phyloP scores from a whole-genome alignment of 75 land plant species.

The Chamaecyparis obtusa region DNA sequence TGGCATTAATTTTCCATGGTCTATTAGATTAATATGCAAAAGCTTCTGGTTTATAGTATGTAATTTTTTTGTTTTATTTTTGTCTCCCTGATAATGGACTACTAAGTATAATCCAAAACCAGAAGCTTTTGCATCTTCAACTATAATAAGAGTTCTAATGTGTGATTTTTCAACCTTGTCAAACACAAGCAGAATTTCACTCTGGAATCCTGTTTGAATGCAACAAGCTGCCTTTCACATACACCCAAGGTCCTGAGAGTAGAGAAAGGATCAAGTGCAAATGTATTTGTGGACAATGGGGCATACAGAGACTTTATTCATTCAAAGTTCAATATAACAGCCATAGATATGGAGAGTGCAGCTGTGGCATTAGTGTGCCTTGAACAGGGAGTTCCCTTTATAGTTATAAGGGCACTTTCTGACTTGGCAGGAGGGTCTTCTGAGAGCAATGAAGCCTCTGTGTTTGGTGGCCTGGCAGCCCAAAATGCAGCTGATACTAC shows the following conservation, averaged over 20 bases:
- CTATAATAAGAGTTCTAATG: not conserved
- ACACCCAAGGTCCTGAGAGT: conserved; percentile 42
- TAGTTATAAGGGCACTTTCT: conserved; percentile 51
- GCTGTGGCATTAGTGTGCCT: conserved; percentile 56
- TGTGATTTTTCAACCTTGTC: not conserved
- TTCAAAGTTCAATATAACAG: conserved; percentile 37
- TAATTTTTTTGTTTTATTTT: too few species aligned
- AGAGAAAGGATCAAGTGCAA: conserved; percentile 45
- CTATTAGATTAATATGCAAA: too few species aligned
- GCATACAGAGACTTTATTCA: conserved; percentile 51
- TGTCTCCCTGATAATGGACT: too few species aligned
- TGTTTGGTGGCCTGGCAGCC: conserved; percentile 38
- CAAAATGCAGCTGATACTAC: conserved; percentile 41
- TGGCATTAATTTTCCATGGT: too few species aligned
- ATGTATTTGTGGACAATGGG: conserved; percentile 55
- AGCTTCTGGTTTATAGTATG: too few species aligned
- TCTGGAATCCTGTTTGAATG: conserved; percentile 41
- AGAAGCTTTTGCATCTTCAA: too few species aligned
- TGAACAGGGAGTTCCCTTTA: conserved; percentile 41
- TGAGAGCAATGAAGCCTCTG: conserved; percentile 32
- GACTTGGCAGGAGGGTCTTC: conserved; percentile 62
- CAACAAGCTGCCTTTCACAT: conserved; percentile 39
- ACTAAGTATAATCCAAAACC: too few species aligned
- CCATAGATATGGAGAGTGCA: conserved; percentile 68
- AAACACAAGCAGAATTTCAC: conserved; percentile 25